These are phyloP conservation scores for Mucor velutinosus DNA, from an alignment of 371 early-diverging fungal species.

Conservation along the genomic window DNA sequence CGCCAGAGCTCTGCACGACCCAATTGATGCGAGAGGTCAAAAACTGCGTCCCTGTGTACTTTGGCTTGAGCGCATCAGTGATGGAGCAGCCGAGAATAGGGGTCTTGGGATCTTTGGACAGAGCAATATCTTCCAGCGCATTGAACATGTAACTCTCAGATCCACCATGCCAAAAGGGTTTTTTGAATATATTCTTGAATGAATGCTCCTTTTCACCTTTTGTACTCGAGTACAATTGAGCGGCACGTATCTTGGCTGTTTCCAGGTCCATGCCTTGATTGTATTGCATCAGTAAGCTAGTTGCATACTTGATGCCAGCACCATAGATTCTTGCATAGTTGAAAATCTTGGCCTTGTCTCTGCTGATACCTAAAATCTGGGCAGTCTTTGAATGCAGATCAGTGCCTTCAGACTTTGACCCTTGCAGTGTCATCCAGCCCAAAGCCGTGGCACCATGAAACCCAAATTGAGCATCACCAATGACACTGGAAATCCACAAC, in stretches of 20 bases:
- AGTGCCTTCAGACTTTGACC: slow-evolving; percentile 86
- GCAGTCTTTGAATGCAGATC: slow-evolving; percentile 96
- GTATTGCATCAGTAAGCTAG: slow-evolving; percentile 79
- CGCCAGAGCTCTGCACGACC: slow-evolving; percentile 98
- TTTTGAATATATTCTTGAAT: slow-evolving; percentile 27
- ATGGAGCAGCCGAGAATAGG: slow-evolving; percentile 90
- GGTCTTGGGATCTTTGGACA: slow-evolving; percentile 76
- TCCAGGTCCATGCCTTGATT: slow-evolving; percentile 70
- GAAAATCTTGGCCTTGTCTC: slow-evolving; percentile 94
- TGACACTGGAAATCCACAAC: slow-evolving; percentile 94
- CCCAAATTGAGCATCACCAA: slow-evolving; percentile 95
- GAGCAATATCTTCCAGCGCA: slow-evolving; percentile 83
- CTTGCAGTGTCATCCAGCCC: slow-evolving; percentile 98
- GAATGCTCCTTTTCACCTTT: slow-evolving; percentile 77
- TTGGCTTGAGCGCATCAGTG: slow-evolving; percentile 81
- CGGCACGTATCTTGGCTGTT: slow-evolving; percentile 70
- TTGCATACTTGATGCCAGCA: slow-evolving; percentile 87
- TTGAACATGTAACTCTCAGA: slow-evolving; percentile 97
- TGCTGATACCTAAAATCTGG: slow-evolving; percentile 80
- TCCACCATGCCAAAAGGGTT: slow-evolving; percentile 87
- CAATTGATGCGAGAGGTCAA: slow-evolving; percentile 94
- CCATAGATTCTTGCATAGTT: slow-evolving; percentile 98
- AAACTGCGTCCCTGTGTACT: slow-evolving; percentile 67
- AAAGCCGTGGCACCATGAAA: slow-evolving; percentile 93
- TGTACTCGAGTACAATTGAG: slow-evolving; percentile 76